Evolutionary conservation across 2,329 filamentous ascomycete genomes (phyloP).

Genomic region (Chaetothyriales sp.): DNA sequence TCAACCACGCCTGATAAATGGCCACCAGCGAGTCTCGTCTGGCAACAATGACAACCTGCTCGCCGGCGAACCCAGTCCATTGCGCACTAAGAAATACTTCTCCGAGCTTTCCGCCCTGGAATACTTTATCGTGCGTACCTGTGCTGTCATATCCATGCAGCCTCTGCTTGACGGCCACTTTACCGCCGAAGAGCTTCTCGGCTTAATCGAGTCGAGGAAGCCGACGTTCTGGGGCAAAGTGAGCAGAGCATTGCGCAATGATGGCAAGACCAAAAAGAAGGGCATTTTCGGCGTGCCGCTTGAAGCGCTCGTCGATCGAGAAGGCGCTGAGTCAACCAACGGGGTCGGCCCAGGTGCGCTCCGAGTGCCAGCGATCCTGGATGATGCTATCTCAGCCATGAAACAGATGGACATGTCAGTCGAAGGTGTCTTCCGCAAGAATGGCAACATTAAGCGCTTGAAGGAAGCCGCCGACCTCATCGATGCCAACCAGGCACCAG

Average conservation of each 20-base stretch:
- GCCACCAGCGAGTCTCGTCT: conserved; percentile 53
- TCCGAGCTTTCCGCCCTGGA: conserved; percentile 89
- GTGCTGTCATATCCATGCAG: conserved; percentile 89
- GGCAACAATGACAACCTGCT: conserved; percentile 31
- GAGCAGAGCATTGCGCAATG: conserved; percentile 86
- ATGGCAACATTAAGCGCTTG: conserved; percentile 90
- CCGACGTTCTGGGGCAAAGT: conserved; percentile 97
- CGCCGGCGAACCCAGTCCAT: conserved; percentile 38
- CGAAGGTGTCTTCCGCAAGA: conserved; percentile 97
- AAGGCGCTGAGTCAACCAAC: conserved; percentile 94
- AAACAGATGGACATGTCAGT: conserved; percentile 98
- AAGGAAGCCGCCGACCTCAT: conserved; percentile 75
- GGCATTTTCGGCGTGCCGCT: conserved; percentile 83
- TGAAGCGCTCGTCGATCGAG: conserved; percentile 77
- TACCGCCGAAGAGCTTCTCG: conserved; percentile 79
- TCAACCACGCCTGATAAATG: conserved; percentile 48
- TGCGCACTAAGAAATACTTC: conserved; percentile 66
- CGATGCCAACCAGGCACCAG: conserved; percentile 71
- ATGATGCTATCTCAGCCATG: conserved; percentile 88
- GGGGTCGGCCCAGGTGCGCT: conserved; percentile 84
- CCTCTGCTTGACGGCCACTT: conserved; percentile 81
- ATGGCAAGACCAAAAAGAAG: conserved; percentile 69
- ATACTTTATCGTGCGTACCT: conserved; percentile 91
- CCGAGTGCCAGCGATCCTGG: conserved; percentile 83
- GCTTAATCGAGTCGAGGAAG: conserved; percentile 84